A percentile compares a stretch with the other conserved stretches of the same genome.
Evolutionary conservation across 176 grass and related monocot species (phyloP).

Genomic region (Olyra latifolia): DNA sequence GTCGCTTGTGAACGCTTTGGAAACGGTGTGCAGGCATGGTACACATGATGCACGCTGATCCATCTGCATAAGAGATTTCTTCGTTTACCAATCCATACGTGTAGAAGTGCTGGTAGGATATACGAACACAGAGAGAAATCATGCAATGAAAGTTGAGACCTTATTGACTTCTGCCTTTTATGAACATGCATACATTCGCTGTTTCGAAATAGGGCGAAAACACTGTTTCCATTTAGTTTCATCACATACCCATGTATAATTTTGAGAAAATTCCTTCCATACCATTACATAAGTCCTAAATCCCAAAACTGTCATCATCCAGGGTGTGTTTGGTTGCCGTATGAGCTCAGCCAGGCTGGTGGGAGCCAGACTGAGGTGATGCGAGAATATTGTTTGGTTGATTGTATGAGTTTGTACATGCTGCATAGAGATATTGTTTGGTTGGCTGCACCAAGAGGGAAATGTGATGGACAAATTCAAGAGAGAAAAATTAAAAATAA

Average conservation of each 20-base stretch:
- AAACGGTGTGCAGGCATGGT: conserved; percentile 38
- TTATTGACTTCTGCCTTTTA: neutral
- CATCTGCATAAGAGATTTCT: neutral
- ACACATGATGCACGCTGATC: neutral
- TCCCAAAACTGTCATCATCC: too few relatives aligned
- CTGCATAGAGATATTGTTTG: too few relatives aligned
- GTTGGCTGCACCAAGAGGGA: too few relatives aligned
- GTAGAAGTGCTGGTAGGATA: neutral
- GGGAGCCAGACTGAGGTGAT: too few relatives aligned
- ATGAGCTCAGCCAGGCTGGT: too few relatives aligned
- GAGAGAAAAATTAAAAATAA: too few relatives aligned
- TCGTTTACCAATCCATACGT: neutral
- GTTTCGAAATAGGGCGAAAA: neutral
- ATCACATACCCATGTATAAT: neutral
- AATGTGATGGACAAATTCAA: too few relatives aligned
- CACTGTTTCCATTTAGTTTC: neutral
- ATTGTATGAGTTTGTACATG: too few relatives aligned
- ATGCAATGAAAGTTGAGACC: neutral
- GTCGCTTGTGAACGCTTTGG: conserved; percentile 43
- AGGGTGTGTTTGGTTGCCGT: too few relatives aligned
- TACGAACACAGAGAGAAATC: neutral
- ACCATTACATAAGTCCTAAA: too few relatives aligned
- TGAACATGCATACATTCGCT: neutral
- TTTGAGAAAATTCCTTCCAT: too few relatives aligned
- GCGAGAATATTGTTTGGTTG: too few relatives aligned